Conservation (phyloP, 1,284 basidiomycete genomes). For the Fistulinella cinereoalba region DNA sequence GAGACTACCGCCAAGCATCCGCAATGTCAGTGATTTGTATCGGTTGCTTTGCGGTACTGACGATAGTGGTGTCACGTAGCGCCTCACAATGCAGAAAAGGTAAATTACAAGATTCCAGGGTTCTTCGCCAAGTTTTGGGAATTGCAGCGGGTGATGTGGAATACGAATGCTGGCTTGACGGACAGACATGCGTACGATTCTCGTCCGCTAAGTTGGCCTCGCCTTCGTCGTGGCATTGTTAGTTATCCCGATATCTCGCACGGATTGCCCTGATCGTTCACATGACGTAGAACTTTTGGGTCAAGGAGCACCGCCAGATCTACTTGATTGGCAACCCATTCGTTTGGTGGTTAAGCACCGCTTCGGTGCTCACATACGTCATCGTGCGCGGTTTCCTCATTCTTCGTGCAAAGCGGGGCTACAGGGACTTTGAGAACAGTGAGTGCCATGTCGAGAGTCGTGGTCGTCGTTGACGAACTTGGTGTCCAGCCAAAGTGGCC, state of each 20-base stretch:
- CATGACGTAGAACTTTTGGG: conserved; percentile 86
- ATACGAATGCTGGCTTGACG: conserved; percentile 93
- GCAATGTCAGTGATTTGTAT: too few species aligned
- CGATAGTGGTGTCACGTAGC: too few species aligned
- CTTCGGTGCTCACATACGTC: conserved; percentile 69
- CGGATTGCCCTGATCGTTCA: not conserved
- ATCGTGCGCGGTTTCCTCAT: conserved; percentile 75
- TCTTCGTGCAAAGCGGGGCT: conserved; percentile 88
- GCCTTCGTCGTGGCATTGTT: conserved; percentile 88
- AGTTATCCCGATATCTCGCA: conserved; percentile 33
- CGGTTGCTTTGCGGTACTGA: too few species aligned
- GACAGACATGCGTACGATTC: conserved; percentile 96
- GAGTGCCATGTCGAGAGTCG: conserved; percentile 31
- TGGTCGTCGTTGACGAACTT: not conserved
- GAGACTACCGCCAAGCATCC: conserved; percentile 80
- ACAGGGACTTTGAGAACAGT: conserved; percentile 89
- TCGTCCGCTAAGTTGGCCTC: conserved; percentile 86
- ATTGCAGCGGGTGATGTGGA: conserved; percentile 96
- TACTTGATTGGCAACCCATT: conserved; percentile 95
- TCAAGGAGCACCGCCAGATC: conserved; percentile 92
- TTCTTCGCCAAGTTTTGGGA: conserved; percentile 93
- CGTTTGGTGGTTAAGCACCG: conserved; percentile 85
- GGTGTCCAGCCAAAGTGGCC: conserved; percentile 68
- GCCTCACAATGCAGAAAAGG: conserved; percentile 65
- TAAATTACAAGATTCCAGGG: conserved; percentile 85